phyloP scores from a whole-genome alignment of 1,139 yeast species.

The Suhomyces guaymorum region DNA sequence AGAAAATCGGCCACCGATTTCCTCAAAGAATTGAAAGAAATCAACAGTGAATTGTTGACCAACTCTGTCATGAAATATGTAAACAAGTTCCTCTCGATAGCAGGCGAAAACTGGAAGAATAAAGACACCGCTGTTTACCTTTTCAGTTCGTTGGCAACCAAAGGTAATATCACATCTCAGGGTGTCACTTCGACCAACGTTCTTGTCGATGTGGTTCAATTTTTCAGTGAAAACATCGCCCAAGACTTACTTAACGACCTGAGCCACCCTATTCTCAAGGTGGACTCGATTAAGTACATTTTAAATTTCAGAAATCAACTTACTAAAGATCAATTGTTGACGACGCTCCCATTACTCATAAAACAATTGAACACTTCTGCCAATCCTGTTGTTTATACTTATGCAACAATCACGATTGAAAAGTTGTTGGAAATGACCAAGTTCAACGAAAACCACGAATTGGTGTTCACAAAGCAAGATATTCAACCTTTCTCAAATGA shows the following conservation, averaged over 20 bases:
- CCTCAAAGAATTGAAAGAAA: slow-evolving; percentile 79
- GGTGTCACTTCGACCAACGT: slow-evolving; percentile 91
- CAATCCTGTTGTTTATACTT: slow-evolving; percentile 87
- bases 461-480: slow-evolving; percentile 71
- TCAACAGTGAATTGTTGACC: slow-evolving; percentile 74
- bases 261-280: slow-evolving; percentile 72
- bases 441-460: slow-evolving; percentile 46
- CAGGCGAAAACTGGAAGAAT: slow-evolving; percentile 62
- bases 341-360: slow-evolving; percentile 80
- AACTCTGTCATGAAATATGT: slow-evolving; percentile 77
- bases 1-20: slow-evolving; percentile 91
- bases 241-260: slow-evolving; percentile 64
- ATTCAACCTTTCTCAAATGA: slow-evolving; percentile 49
- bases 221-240: slow-evolving; percentile 79
- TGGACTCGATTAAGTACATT: slow-evolving; percentile 91
- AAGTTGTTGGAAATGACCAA: slow-evolving; percentile 75
- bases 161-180: slow-evolving; percentile 78
- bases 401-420: slow-evolving; percentile 91
- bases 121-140: slow-evolving; percentile 87
- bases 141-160: slow-evolving; percentile 87
- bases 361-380: slow-evolving; percentile 56
- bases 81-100: slow-evolving; percentile 56
- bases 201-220: slow-evolving; percentile 80
- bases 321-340: slow-evolving; percentile 76
- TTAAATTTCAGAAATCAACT: slow-evolving; percentile 90